Evolutionary conservation across 2,329 filamentous ascomycete species (phyloP), one percentile per base, ranked within the genome.

Genomic region (Aspergillus melleus): DNA sequence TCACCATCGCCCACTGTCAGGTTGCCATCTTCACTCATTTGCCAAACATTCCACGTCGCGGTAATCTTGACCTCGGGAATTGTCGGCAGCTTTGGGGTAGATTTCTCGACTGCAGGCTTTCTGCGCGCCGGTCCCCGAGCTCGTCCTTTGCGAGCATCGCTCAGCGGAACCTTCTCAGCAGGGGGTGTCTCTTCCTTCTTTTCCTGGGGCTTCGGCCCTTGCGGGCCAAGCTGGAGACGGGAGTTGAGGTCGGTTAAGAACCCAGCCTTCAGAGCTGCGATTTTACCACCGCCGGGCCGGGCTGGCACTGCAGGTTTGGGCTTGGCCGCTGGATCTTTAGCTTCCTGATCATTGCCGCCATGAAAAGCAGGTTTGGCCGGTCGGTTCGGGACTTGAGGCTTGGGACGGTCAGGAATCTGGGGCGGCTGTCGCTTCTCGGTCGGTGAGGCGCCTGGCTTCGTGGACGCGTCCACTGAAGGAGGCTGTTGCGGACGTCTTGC

Each of bases 191-290:
- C 83, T 55, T 87, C 82, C 14, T 81, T 78, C 46, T 83, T 79
- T 64, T 93, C 89, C 70, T 90, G 88, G 66, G 90, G 89, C 80
- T 92, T 93, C 1, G 60, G 70, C 50, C 83, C 86, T 67, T 91
- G 88, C n/a, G 93, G 94, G 1, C 95, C 95, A 39, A 96, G 79
- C 71, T 92, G 89, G 29, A 99, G 81, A 52, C 92, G 90, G 68
- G 92, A 93, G 76, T 98, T 96, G 47, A 99, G 80, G 71, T 98
- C 94, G 49, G 88, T 92, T 84, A 99, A 87, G 76, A 99, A 98
- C 3, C 91, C 92, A 42, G 91, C 91, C 76, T 96, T 92, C 32
- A 99, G 80, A 24, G 91, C 90, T 16, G 93, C 92, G 73, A 99
- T 96, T 80, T 98, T 98, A 68, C 87, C 86, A 10, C 91, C 91